A percentile compares a stretch with the other conserved stretches of the same genome.
Conservation (phyloP, 2,329 filamentous ascomycete species). For the Arthrobotrys conoides region DNA sequence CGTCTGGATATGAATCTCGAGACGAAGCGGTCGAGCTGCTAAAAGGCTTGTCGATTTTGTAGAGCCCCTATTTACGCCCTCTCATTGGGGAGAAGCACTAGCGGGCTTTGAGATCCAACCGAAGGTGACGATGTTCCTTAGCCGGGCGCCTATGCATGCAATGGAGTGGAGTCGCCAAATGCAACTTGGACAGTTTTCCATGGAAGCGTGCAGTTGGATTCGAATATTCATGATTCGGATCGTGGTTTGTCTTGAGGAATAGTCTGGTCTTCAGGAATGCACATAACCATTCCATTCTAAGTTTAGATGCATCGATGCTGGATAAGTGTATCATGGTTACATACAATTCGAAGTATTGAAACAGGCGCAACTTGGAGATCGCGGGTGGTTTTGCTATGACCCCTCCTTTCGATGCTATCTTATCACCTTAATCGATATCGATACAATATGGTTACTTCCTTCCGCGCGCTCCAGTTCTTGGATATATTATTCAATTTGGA, state of each 20-base stretch:
- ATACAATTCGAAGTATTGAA: background rate
- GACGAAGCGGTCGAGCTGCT: conserved; percentile 38
- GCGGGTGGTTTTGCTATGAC: conserved; percentile 17
- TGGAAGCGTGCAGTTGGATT: background rate
- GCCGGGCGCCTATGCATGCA: conserved; percentile 58
- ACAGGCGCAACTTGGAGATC: conserved; percentile 38
- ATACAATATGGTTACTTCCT: conserved; percentile 16
- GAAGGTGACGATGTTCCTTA: conserved; percentile 31
- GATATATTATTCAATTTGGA: background rate
- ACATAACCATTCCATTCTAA: conserved; percentile 15
- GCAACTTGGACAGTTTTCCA: conserved; percentile 39
- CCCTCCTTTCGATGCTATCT: background rate
- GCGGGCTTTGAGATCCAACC: conserved; percentile 5
- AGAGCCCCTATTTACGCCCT: conserved; percentile 56
- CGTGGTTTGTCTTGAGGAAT: conserved; percentile 3
- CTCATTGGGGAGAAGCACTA: conserved; percentile 32
- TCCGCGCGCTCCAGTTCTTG: background rate
- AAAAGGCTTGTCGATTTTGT: conserved; percentile 20
- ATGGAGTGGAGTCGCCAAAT: conserved; percentile 49
- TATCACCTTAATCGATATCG: conserved; percentile 27
- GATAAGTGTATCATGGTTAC: background rate
- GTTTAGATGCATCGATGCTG: conserved; percentile 28
- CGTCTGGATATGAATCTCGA: conserved; percentile 61
- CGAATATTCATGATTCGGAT: conserved; percentile 1
- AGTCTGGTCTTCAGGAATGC: background rate